Conservation (phyloP, 2,329 filamentous ascomycete genomes). For the Exophiala lecanii-corni region DNA sequence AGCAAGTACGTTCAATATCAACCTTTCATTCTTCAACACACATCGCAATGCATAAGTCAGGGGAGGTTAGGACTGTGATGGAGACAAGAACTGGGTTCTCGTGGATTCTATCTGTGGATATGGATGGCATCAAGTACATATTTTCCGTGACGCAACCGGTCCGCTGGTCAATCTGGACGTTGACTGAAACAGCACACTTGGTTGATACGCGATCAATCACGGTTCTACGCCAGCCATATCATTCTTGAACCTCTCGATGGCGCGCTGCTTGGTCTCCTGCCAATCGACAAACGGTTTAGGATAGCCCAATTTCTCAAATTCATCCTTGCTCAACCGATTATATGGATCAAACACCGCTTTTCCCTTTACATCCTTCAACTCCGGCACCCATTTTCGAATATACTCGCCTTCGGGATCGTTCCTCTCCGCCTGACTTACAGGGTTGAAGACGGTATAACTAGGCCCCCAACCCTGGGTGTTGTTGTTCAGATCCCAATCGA, state of each 20-base stretch:
- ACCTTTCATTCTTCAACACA: too few species aligned
- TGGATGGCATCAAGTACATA: too few species aligned
- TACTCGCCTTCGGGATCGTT: slow-evolving; percentile 67
- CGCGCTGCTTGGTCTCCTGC: slow-evolving; percentile 59
- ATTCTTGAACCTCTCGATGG: slow-evolving; percentile 61
- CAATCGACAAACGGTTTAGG: slow-evolving; percentile 67
- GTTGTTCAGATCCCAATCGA: slow-evolving; percentile 39
- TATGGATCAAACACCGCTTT: slow-evolving; percentile 49
- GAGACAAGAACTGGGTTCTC: too few species aligned
- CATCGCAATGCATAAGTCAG: too few species aligned
- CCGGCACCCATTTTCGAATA: slow-evolving; percentile 70
- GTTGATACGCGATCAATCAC: too few species aligned
- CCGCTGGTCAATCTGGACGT: too few species aligned
- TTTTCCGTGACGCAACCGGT: too few species aligned
- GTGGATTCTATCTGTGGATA: too few species aligned
- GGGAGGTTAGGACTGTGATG: too few species aligned
- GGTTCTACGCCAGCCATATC: slow-evolving; percentile 40
- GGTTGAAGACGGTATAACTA: slow-evolving; percentile 65
- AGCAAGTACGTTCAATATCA: too few species aligned
- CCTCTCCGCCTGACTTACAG: slow-evolving; percentile 69
- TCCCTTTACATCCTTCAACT: slow-evolving; percentile 57
- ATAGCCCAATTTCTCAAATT: slow-evolving; percentile 60
- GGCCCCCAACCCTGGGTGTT: slow-evolving; percentile 52
- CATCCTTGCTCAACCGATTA: slow-evolving; percentile 39
- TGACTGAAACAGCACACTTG: too few species aligned